Evolutionary conservation across 2,329 filamentous ascomycete species (phyloP), one percentile per base, ranked within the genome.

Genomic region (Stenocarpella maydis): DNA sequence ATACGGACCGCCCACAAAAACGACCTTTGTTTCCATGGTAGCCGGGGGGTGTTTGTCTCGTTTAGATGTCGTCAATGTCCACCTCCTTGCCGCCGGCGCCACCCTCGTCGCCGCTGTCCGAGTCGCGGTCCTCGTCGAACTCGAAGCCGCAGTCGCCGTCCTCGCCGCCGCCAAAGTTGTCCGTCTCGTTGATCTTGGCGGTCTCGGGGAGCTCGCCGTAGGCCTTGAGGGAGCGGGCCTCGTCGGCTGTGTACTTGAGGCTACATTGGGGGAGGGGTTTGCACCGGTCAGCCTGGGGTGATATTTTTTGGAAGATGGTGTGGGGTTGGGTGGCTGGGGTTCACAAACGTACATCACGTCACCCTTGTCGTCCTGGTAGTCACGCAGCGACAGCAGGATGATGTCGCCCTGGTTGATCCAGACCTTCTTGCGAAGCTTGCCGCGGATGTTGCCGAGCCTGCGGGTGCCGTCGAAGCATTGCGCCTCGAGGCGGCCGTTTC

Each of bases 151-250:
- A 94, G 78, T 97, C 94, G 82, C 96, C 95, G 81, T 97, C 92
- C 82, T 94, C 95, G 81, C 95, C 93, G 82, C 95, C 93, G 78
- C 93, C 90, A 78, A 92, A 97, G 58, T 94, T 97, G 83, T 98
- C 96, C 74, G 94, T 97, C 89, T 99, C 96, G 90, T 99, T 99
- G 90, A 99, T 99, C 92, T 98, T 98, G 81, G 96, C 96, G 78
- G 90, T 92, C 85, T 98, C 96, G 75, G 96, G 96, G 71, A 99
- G 87, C 84, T 99, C 96, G 82, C 96, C 96, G 83, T 98, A 98
- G 72, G 94, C 93, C 86, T 98, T 98, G 78, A 99, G 89, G 75
- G 90, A 92, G 79, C 96, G 91, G 77, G 96, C 96, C 86, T 98
- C 96, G 80, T 99, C 96, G 84, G 94, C 91, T 69, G 90, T 93